Conservation (phyloP, 2,329 filamentous ascomycete species). For the Thielaviopsis populi region DNA sequence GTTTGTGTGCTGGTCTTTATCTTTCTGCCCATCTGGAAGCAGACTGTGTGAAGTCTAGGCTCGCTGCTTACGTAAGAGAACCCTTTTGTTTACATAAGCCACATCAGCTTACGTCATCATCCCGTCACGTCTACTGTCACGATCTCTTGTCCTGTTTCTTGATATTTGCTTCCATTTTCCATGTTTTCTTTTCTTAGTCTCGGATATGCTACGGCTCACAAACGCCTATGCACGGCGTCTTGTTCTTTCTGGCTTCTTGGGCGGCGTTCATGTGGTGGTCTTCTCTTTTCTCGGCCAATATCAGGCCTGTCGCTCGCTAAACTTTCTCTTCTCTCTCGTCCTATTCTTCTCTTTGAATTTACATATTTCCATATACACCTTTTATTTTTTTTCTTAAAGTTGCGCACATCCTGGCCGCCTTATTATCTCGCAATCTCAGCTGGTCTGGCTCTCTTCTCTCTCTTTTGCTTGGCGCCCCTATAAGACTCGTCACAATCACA, state of each 20-base stretch:
- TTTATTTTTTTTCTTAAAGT: constrained; percentile 10
- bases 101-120: background rate
- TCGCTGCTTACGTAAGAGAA: background rate
- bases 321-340: constrained; percentile 8
- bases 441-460: background rate
- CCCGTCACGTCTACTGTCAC: background rate
- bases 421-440: background rate
- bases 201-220: background rate
- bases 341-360: constrained; percentile 5
- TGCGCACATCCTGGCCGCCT: no score
- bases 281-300: background rate
- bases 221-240: background rate
- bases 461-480: no score
- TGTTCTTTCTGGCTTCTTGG: background rate
- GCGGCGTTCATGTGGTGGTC: background rate
- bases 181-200: background rate
- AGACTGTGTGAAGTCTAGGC: constrained; percentile 20
- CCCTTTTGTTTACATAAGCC: no score
- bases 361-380: constrained; percentile 15
- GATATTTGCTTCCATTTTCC: background rate
- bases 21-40: constrained; percentile 30
- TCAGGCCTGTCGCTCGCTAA: background rate
- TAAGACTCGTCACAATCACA: no score
- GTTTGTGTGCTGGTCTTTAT: constrained; percentile 28
- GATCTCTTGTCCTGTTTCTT: constrained; percentile 1